Percentiles rank a stretch among this genome's conserved stretches.
These are phyloP conservation scores for Adansonia madagascariensis DNA, from an alignment of 441 rosid species.

Conservation along the genomic window DNA sequence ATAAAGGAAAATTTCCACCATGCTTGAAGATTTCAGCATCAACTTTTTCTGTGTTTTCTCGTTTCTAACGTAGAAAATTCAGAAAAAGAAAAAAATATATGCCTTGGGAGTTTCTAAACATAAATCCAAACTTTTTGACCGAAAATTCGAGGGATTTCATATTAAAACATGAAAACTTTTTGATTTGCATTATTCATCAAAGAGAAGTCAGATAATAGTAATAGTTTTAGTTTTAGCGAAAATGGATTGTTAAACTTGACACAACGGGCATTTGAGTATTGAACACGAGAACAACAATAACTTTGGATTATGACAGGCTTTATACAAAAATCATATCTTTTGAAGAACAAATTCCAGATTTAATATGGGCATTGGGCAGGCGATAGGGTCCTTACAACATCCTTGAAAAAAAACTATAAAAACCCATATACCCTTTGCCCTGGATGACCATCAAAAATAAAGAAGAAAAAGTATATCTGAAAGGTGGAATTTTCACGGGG, in stretches of 20 bases:
- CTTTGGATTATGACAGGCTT: background rate
- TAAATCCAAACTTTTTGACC: no score
- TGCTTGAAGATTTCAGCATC: no score
- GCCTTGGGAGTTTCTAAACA: no score
- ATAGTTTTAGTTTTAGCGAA: background rate
- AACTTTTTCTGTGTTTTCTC: background rate
- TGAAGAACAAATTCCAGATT: background rate
- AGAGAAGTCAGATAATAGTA: background rate
- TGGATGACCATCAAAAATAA: background rate
- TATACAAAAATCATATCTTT: background rate
- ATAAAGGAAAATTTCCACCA: background rate
- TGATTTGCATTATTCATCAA: background rate
- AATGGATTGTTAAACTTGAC: background rate
- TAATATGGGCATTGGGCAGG: background rate
- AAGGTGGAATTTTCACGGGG: background rate
- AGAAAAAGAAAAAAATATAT: background rate
- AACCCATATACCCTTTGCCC: background rate
- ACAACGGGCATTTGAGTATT: background rate
- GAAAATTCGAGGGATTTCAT: background rate
- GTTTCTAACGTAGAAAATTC: background rate
- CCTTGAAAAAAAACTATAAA: background rate
- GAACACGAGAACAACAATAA: background rate
- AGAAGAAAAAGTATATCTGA: background rate
- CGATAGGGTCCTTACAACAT: background rate
- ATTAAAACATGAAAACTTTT: background rate